Evolutionary conservation across 805 yeast genomes (phyloP).

Genomic region (Ogataea minuta): DNA sequence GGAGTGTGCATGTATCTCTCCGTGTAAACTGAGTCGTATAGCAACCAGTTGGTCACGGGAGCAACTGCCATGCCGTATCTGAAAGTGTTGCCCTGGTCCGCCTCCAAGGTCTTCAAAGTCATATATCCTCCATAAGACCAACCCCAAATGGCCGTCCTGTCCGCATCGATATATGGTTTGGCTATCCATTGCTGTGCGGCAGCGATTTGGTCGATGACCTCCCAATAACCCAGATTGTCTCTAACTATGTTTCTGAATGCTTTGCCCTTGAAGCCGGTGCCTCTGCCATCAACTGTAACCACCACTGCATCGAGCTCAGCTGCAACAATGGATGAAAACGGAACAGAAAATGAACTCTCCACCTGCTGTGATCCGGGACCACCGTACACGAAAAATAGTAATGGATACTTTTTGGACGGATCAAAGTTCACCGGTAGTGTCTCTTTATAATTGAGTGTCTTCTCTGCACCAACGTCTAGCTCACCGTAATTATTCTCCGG

Average conservation of each 20-base stretch:
- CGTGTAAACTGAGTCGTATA: conserved; percentile 90
- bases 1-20: conserved; percentile 94
- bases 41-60: conserved; percentile 93
- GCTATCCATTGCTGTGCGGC: conserved; percentile 75
- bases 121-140: conserved; percentile 98
- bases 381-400: conserved; percentile 87
- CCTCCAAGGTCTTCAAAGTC: conserved; percentile 85
- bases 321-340: conserved; percentile 74
- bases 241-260: conserved; percentile 76
- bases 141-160: conserved; percentile 87
- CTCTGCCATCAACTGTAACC: conserved; percentile 95
- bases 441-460: conserved; percentile 60
- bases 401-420: conserved; percentile 63
- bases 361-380: conserved; percentile 95
- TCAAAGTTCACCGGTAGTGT: conserved; percentile 76
- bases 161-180: conserved; percentile 61
- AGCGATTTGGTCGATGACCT: conserved; percentile 80
- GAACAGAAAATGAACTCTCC: conserved; percentile 52
- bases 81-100: conserved; percentile 72
- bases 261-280: conserved; percentile 88
- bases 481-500: conserved; percentile 59
- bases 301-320: conserved; percentile 79
- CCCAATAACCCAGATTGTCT: conserved; percentile 77
- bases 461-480: conserved; percentile 41
- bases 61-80: conserved; percentile 94